Percentiles rank a stretch among this genome's conserved stretches.
phyloP scores from a whole-genome alignment of 2,329 filamentous ascomycete species.

The Chaetoscypha palmicola region DNA sequence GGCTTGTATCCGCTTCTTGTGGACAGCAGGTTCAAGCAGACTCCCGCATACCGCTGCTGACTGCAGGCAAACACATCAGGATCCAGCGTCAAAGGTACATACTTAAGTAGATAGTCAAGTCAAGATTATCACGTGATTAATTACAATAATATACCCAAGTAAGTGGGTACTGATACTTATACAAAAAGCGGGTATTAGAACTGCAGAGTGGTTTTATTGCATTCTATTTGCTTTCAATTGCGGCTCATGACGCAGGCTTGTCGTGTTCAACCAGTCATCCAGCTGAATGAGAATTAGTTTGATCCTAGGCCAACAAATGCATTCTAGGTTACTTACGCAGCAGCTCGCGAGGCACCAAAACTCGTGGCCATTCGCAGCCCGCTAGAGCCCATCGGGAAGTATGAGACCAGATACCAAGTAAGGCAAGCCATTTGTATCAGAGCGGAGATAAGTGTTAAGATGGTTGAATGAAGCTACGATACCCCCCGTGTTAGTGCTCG shows the following conservation, averaged over 20 bases:
- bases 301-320: background rate
- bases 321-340: constrained; percentile 38
- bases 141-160: background rate
- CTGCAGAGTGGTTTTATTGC: too few species aligned
- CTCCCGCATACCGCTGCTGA: background rate
- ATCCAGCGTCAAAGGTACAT: too few species aligned
- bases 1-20: too few species aligned
- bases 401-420: constrained; percentile 91
- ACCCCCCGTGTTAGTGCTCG: constrained; percentile 7
- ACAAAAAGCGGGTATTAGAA: too few species aligned
- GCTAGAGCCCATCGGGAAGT: constrained; percentile 93
- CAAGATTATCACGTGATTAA: background rate
- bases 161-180: too few species aligned
- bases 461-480: constrained; percentile 67
- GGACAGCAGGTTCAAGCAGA: background rate
- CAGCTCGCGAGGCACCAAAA: constrained; percentile 77
- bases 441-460: constrained; percentile 79
- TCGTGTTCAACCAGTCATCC: constrained; percentile 9
- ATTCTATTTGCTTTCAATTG: too few species aligned
- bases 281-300: constrained; percentile 6
- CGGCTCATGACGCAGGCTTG: too few species aligned
- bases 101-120: background rate
- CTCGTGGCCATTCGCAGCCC: constrained; percentile 79
- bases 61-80: background rate
- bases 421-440: constrained; percentile 78